phyloP scores from a whole-genome alignment of 768 basidiomycete species.

The Leccinum fibrillosum region DNA sequence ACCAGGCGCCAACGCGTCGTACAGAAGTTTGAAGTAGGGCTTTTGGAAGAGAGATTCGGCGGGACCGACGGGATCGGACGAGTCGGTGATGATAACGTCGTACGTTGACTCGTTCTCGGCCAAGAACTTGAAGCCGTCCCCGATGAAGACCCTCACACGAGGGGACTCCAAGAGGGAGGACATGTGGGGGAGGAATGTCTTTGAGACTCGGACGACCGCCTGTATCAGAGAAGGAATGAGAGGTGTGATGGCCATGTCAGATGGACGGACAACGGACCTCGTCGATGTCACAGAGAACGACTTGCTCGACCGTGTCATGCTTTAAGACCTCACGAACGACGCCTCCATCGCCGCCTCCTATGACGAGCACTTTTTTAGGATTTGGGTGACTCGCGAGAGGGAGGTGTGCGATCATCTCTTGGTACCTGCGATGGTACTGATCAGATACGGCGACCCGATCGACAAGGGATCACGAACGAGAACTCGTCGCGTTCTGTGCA shows the following conservation, averaged over 20 bases:
- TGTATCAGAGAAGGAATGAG: conserved; percentile 25
- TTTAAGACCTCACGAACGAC: conserved; percentile 97
- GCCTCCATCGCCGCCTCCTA: conserved; percentile 97
- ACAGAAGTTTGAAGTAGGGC: conserved; percentile 93
- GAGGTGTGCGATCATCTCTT: conserved; percentile 98
- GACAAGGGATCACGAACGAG: conserved; percentile 58
- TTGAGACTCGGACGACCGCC: conserved; percentile 95
- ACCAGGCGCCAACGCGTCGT: conserved; percentile 84
- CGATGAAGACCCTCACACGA: conserved; percentile 80
- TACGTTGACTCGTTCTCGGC: conserved; percentile 81
- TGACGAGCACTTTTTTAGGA: conserved; percentile 93
- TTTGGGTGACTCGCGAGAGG: conserved; percentile 96
- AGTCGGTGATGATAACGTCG: conserved; percentile 99
- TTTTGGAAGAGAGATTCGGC: conserved; percentile 93
- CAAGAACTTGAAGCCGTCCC: conserved; percentile 97
- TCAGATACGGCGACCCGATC: background rate
- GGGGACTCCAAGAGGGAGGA: conserved; percentile 74
- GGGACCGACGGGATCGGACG: conserved; percentile 96
- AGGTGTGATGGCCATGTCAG: background rate
- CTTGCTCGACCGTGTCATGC: conserved; percentile 85
- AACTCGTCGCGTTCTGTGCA: conserved; percentile 99
- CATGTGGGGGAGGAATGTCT: conserved; percentile 93
- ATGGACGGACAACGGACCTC: conserved; percentile 50
- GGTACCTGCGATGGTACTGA: conserved; percentile 59
- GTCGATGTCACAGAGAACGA: conserved; percentile 97